These are phyloP conservation scores for Pythium myriotylum DNA, from an alignment of 352 stramenopile genomes.

Conservation along the genomic window DNA sequence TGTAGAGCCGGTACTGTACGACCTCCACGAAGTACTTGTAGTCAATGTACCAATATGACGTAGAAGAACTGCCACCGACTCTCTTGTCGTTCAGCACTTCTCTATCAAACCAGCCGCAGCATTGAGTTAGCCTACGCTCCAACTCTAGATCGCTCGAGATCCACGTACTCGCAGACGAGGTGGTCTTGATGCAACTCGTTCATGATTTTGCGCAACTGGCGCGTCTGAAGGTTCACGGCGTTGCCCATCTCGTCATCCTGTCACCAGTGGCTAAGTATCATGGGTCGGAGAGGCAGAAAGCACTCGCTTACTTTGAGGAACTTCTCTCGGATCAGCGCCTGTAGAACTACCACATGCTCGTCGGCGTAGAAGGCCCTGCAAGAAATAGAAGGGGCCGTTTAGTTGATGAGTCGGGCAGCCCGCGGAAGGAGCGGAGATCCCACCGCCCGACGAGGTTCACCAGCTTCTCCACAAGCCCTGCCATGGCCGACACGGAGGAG, in stretches of 20 bases:
- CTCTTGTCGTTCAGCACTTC: conserved; percentile 90
- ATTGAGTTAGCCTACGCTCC: too few relatives aligned
- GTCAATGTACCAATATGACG: conserved; percentile 92
- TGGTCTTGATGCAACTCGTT: conserved; percentile 87
- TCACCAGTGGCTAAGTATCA: background rate
- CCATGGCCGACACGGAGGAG: conserved; percentile 58
- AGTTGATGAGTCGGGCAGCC: background rate
- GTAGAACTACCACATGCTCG: conserved; percentile 86
- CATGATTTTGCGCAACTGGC: conserved; percentile 89
- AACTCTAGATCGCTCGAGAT: background rate
- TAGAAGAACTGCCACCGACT: conserved; percentile 80
- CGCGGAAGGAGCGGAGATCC: background rate
- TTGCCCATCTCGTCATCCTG: conserved; percentile 90
- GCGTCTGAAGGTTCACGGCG: conserved; percentile 86
- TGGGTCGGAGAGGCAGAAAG: background rate
- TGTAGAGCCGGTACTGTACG: conserved; percentile 85
- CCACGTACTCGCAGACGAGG: conserved; percentile 80
- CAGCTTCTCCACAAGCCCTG: conserved; percentile 86
- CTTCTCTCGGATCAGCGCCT: conserved; percentile 84
- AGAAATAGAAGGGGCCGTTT: background rate
- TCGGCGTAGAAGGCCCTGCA: conserved; percentile 87
- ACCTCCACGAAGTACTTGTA: conserved; percentile 93
- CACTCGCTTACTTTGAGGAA: conserved; percentile 75
- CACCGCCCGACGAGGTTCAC: conserved; percentile 82
- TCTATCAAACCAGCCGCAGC: conserved; percentile 31